Base-by-base conservation (phyloP, 768 basidiomycete genomes). In the Arthromyces matolae region DNA sequence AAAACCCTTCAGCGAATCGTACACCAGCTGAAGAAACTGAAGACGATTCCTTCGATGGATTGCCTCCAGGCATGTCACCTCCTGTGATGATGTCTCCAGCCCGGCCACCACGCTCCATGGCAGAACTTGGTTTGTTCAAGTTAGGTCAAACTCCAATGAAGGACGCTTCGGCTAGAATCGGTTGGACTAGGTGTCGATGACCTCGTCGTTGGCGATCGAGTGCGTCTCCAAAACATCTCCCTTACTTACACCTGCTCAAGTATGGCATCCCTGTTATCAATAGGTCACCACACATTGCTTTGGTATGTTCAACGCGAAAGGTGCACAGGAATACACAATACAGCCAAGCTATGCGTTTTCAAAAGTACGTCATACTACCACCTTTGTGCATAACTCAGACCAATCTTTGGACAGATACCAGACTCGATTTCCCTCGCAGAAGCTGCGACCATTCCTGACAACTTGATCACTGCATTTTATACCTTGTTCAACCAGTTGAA, bases 81-180 rank as follows among this genome's bases (percentile, higher is more conserved):
- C 77, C 75, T 16, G 71, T 73, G 4, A 70, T 74, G 60, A 82
- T 76, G 74, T 83, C 72, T 34, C 83, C 72, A 38, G 81, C 72
- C 10, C 75, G 70, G 45, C 79, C 76, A 12, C 71, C 74, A 8
- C 66, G 72, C 33, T 74, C 76, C 0, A 70, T 72, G 7, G 69
- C 75, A 28, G 75, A 78, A 54, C 68, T 76, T n/a, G 71, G 70
- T 31, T 67, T 73, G 20, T 47, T 74, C 42, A 65, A 65, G 47
- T 62, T 76, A 29, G 77, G 79, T 1, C 77, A 79, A 38, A 90
- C 90, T 3, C 91, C 91, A 0, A 76, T 73, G 24, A 84, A 78
- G 58, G 80, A 83, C 50, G 89, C 88, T 3, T 86, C 85, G 1
- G 71, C 76, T 9, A 75, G 84, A 12, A 88, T 92, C 42, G n/a